Conservation (phyloP, 768 basidiomycete genomes). For the Russula vinacea region DNA sequence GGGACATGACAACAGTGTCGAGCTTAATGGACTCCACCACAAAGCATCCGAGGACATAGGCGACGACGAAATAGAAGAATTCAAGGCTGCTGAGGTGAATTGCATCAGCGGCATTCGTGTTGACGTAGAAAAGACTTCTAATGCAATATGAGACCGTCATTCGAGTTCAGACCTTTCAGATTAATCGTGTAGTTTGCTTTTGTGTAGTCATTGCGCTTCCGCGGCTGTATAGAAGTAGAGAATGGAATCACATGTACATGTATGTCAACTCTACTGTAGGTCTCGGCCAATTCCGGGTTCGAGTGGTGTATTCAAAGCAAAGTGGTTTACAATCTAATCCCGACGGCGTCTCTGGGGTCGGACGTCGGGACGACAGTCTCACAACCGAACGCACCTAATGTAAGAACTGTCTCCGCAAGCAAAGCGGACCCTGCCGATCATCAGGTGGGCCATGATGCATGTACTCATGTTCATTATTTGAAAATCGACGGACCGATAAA, state of each 20-base stretch:
- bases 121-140: conserved; percentile 59
- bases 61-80: conserved; percentile 33
- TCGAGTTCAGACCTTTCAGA: not conserved
- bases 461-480: not conserved
- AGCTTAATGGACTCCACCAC: conserved; percentile 31
- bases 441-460: too few species aligned
- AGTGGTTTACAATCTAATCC: too few species aligned
- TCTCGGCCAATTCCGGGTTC: not conserved
- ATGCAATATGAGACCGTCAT: conserved; percentile 41
- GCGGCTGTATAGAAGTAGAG: not conserved
- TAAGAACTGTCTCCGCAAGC: not conserved
- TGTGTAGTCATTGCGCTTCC: not conserved
- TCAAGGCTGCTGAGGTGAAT: conserved; percentile 29
- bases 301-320: not conserved
- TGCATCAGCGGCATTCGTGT: conserved; percentile 49
- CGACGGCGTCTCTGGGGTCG: too few species aligned
- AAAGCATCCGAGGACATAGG: conserved; percentile 38
- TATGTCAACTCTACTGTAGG: not conserved
- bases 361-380: too few species aligned
- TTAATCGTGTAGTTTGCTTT: not conserved
- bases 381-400: too few species aligned
- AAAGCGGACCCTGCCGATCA: not conserved
- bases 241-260: too few species aligned
- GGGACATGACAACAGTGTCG: conserved; percentile 23
- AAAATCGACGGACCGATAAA: not conserved